Base-by-base conservation (phyloP, 2,329 filamentous ascomycete genomes). In the Penicillium sclerotigenum region DNA sequence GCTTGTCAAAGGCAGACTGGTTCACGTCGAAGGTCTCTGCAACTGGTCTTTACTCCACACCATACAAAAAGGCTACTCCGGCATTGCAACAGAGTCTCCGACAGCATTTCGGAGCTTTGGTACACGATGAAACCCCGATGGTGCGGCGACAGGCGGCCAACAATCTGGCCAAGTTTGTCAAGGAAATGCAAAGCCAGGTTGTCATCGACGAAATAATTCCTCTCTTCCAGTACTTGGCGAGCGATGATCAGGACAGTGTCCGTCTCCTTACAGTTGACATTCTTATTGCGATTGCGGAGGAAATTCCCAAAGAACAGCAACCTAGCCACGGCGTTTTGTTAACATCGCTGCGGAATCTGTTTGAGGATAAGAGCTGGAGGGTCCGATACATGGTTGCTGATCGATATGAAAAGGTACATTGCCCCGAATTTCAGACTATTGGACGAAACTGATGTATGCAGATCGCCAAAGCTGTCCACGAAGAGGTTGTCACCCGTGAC, bases 331-430 rank as follows among this genome's bases (percentile, higher is more conserved):
- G 93, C 51, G 91, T 97, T 54, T 80, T 99, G 56, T 81, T 99
- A 69, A 93, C 90, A 48, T 91, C 93, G 43, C 79, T 99, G 70
- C 88, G 94, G 68, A 96, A 86, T 77, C 78, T 99, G 71, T 97
- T 99, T 77, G 94, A 97, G 70, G 94, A 99, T 75, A 99, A 97
- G 85, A 97, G 94, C 79, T 99, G 94, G 94, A 87, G 94, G 71
- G 94, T 99, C 58, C 86, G 94, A 73, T 99, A 97, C 77, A 99
- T 99, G 94, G 94, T 99, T 67, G 94, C 94, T 47, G 94, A 99
- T 76, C 86, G 91, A 73, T 99, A 97, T 71, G 94, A 99, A 77
- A 97, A 97, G 88, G 91, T 91, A 71, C 47, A 71, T 52, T 18
- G 13, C n/a, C 6, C 16, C n/a, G 34, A 31, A 26, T 16, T 5